A percentile compares a stretch with the other conserved stretches of the same genome.
Conservation (phyloP, 2,329 filamentous ascomycete genomes). For the Zymoseptoria passerinii region DNA sequence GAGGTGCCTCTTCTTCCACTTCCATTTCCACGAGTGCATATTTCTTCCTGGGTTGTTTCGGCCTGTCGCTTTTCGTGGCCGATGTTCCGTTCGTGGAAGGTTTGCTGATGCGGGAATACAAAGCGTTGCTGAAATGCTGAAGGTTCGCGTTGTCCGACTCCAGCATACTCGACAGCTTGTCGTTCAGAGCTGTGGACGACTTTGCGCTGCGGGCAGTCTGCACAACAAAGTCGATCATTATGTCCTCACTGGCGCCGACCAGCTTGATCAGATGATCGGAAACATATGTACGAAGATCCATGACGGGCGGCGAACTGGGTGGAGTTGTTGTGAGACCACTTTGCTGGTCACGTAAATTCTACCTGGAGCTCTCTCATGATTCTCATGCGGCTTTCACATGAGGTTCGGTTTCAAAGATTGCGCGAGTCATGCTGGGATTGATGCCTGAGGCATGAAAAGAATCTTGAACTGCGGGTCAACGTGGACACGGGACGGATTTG, state of each 20-base stretch:
- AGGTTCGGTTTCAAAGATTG: not conserved
- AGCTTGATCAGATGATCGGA: conserved; percentile 46
- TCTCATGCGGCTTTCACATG: not conserved
- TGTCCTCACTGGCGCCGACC: conserved; percentile 48
- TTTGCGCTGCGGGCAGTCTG: conserved; percentile 46
- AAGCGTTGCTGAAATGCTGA: conserved; percentile 39
- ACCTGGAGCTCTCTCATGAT: not conserved
- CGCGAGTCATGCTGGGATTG: not conserved
- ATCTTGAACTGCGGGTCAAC: not conserved
- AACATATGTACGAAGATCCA: conserved; percentile 32
- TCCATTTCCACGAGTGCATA: conserved; percentile 50
- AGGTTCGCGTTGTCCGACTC: conserved; percentile 42
- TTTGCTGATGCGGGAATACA: conserved; percentile 33
- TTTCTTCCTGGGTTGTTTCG: conserved; percentile 37
- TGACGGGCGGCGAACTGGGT: conserved; percentile 9
- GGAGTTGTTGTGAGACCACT: not conserved
- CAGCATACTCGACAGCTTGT: conserved; percentile 46
- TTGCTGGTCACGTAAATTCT: not conserved
- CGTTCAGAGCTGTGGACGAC: conserved; percentile 39
- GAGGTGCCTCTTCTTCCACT: conserved; percentile 34
- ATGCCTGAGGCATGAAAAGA: not conserved
- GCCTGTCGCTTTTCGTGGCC: conserved; percentile 15
- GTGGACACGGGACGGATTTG: not conserved
- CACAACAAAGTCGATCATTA: conserved; percentile 50
- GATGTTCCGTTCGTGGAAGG: conserved; percentile 18